phyloP scores from a whole-genome alignment of 108 stramenopile genomes.

The Skeletonema marinoi region DNA sequence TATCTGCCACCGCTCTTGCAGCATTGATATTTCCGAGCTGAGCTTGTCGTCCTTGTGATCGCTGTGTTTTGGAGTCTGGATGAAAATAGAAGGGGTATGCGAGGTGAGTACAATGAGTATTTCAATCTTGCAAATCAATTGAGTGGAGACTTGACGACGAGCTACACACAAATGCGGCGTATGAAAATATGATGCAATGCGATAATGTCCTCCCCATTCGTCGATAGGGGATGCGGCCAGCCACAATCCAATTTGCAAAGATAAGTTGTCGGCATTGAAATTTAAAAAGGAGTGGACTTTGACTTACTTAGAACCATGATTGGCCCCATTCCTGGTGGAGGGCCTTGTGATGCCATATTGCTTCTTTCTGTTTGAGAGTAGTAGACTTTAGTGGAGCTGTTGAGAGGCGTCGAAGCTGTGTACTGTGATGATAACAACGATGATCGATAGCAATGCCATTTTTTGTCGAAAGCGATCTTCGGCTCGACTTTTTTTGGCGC shows the following conservation, averaged over 20 bases:
- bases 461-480: background rate
- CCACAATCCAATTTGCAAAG: background rate
- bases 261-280: background rate
- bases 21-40: constrained; percentile 97
- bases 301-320: constrained; percentile 93
- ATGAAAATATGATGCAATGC: constrained; percentile 13
- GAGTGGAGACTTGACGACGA: background rate
- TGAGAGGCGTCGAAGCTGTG: background rate
- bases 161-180: background rate
- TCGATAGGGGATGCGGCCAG: no score
- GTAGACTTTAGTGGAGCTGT: background rate
- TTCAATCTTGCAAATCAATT: background rate
- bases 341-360: constrained; percentile 31
- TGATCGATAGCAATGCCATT: background rate
- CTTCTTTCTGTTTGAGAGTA: background rate
- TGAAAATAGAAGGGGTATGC: constrained; percentile 38
- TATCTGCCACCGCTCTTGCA: constrained; percentile 94
- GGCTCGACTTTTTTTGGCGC: no score
- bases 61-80: constrained; percentile 92
- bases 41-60: constrained; percentile 95
- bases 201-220: background rate
- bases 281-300: background rate
- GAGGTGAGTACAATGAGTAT: background rate
- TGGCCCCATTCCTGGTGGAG: constrained; percentile 54
- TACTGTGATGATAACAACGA: background rate